Evolutionary conservation across 345 rosid genomes (phyloP), one percentile per base, ranked within the genome.

Genomic region (Chamaenerion angustifolium): DNA sequence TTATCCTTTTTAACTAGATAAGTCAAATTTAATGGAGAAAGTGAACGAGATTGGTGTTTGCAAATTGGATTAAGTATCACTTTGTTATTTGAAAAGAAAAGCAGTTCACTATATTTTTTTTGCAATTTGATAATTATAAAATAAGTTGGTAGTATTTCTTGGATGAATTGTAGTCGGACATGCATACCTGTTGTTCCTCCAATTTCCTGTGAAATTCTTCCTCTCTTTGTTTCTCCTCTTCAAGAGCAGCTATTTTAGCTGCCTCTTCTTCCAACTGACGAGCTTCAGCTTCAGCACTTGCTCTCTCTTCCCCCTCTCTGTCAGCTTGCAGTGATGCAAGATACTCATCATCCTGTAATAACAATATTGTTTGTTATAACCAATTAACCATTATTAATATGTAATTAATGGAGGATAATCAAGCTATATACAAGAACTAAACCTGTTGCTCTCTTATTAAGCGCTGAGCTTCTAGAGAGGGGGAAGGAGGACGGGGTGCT

Each of bases 361-460:
- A 41, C 17, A 52, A 17, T 41, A 12, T 45, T 11, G 17, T 12
- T 31, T 31, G 10, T 50, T 27, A 45, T 18, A 11, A 44, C 27
- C n/a, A 42, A 11, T 3, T n/a, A n/a, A n/a, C n/a, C n/a, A n/a
- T n/a, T 23, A 44, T 42, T 23, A 15, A 21, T 4, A 40, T 6
- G 13, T 27, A 18, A 6, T 9, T 12, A 23, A 7, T 3, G 11
- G 40, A 15, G 43, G 23, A n/a, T 6, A 12, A 35, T 42, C 12
- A 14, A 12, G 5, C 37, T 12, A 1, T 35, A 41, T 12, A 16
- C 31, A 50, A 40, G 62, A 47, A 42, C 4, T 52, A 68, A 57
- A 93, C 99, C 95, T 93, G 99, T 52, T 93, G 99, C 68, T 93
- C 99, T 10, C 99, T 77, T 62, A 93, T 88, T 73, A 85, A 54